These are phyloP conservation scores for Pichia sp. DNA, from an alignment of 1,139 yeast genomes.

Conservation along the genomic window DNA sequence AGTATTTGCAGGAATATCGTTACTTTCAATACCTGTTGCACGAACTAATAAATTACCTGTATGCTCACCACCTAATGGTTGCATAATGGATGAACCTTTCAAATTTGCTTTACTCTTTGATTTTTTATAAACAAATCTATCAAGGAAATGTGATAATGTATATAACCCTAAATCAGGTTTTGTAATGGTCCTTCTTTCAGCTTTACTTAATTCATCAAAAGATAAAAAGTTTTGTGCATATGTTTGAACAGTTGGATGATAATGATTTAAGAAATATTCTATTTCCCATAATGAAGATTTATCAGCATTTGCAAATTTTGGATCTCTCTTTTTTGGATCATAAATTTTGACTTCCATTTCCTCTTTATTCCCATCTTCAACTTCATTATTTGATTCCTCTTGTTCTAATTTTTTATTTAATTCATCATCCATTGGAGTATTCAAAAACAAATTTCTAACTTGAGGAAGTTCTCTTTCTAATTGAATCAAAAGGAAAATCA, in stretches of 20 bases:
- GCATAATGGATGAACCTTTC: conserved; percentile 93
- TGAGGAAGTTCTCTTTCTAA: conserved; percentile 49
- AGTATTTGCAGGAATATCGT: conserved; percentile 65
- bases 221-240: conserved; percentile 64
- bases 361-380: conserved; percentile 7
- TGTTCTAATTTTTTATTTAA: conserved; percentile 34
- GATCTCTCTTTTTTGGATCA: conserved; percentile 89
- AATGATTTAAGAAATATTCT: conserved; percentile 65
- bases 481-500: conserved; percentile 70
- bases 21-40: conserved; percentile 37
- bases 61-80: conserved; percentile 88
- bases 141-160: conserved; percentile 84
- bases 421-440: conserved; percentile 37
- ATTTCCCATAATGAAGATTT: conserved; percentile 85
- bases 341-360: conserved; percentile 33
- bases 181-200: conserved; percentile 36
- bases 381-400: conserved; percentile 22
- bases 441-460: conserved; percentile 42
- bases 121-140: conserved; percentile 90
- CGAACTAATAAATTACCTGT: conserved; percentile 71
- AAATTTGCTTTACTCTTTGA: conserved; percentile 69
- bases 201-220: conserved; percentile 35
- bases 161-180: conserved; percentile 89
- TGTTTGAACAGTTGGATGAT: conserved; percentile 84
- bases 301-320: conserved; percentile 76